Base-by-base conservation (phyloP, 306 rosid genomes). In the Malus fusca region DNA sequence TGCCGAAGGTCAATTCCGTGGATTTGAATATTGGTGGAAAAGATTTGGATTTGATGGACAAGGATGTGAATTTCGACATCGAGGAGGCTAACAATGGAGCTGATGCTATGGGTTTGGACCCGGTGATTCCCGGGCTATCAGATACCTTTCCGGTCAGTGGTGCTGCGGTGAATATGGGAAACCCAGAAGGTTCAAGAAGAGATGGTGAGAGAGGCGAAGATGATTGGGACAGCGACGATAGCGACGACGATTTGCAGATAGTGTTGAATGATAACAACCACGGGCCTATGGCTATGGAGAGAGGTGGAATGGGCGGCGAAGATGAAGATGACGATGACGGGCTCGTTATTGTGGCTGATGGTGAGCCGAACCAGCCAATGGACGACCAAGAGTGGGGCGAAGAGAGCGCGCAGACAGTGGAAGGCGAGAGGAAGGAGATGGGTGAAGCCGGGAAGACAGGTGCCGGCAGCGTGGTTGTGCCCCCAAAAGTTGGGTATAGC, bases 221-320 rank as follows among this genome's bases (percentile, higher is more conserved):
- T 51, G 96, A 92, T 83, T 96, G 98, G 98, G 99, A 92, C 23
- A 90, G 96, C 67, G 97, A 89, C 26, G 97, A 96, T 35, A 90
- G 97, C 37, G 99, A 96, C 33, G 99, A 96, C 48, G 99, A 96
- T 82, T 84, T 96, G 87, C 97, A 90, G 92, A 96, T 96, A 75
- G 97, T 96, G 67, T 85, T 96, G 83, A 96, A 96, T 53, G 97
- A 94, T 52, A 89, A 79, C 74, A 84, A 89, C 53, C 93, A 80
- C 44, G 88, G 85, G 56, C 84, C 82, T 55, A 78, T 87, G 92
- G 88, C 85, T 3, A 87, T 82, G 97, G 99, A 86, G 79, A 80
- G 91, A 56, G 96, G 92, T 13, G 93, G 93, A 82, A 66, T 85
- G 31, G 66, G 66, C 5, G 82, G 87, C 8, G 43, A 89, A 75